These are phyloP conservation scores for Paramecium sonneborni DNA, from an alignment of 73 alveolate species.

Conservation along the genomic window DNA sequence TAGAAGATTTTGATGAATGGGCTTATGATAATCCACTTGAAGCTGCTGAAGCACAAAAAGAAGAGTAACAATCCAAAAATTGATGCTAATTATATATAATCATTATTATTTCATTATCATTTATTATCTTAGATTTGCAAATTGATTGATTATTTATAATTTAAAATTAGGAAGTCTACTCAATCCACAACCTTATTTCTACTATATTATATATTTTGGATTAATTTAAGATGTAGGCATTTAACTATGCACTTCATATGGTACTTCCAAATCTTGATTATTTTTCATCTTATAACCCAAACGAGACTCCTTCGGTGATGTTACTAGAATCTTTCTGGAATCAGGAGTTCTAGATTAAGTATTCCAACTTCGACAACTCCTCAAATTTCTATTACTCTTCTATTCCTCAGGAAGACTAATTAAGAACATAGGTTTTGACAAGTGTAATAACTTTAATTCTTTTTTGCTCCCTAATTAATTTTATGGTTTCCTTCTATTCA, in stretches of 20 bases:
- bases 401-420: not conserved
- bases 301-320: not conserved
- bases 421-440: not conserved
- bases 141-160: not conserved
- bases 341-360: not conserved
- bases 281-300: not conserved
- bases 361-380: not conserved
- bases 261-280: not conserved
- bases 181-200: not conserved
- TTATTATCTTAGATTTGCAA: not conserved
- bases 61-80: not conserved
- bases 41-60: conserved; percentile 27
- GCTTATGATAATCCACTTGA: conserved; percentile 29
- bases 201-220: not conserved
- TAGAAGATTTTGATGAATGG: conserved; percentile 44
- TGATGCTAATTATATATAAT: not conserved
- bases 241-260: not conserved
- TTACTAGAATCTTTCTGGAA: not conserved
- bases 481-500: not conserved
- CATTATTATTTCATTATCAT: not conserved
- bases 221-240: not conserved
- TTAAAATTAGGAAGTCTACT: not conserved
- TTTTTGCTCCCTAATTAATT: not conserved
- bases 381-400: not conserved
- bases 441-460: not conserved